These are phyloP conservation scores for Myxozyma lipomycoides DNA, from an alignment of 805 yeast species.

Conservation along the genomic window DNA sequence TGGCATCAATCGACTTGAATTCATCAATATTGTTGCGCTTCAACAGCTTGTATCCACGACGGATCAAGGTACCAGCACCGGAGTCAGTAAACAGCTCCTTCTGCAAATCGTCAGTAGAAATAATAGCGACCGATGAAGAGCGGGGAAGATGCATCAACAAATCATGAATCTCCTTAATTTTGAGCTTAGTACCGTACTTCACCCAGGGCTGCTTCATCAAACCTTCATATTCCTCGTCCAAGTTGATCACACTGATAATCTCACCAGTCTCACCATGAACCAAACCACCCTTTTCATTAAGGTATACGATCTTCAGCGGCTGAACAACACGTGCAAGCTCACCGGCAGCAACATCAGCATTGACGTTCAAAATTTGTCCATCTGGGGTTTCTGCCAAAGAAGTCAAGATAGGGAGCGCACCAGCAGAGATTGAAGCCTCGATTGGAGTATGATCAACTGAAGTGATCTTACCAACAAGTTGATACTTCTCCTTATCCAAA, in stretches of 20 bases:
- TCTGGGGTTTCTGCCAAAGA: conserved; percentile 95
- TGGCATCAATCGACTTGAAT: conserved; percentile 55
- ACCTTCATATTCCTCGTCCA: conserved; percentile 93
- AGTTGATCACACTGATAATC: conserved; percentile 80
- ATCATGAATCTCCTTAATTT: conserved; percentile 94
- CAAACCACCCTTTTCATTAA: conserved; percentile 97
- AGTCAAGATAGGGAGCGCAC: conserved; percentile 93
- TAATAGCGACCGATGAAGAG: conserved; percentile 96
- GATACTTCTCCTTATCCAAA: conserved; percentile 83
- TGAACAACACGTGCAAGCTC: conserved; percentile 95
- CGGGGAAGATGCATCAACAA: conserved; percentile 90
- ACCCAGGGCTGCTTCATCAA: conserved; percentile 95
- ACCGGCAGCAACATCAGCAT: conserved; percentile 99
- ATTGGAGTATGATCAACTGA: conserved; percentile 84
- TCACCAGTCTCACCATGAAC: conserved; percentile 89
- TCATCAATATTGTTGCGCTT: conserved; percentile 61
- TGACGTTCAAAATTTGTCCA: conserved; percentile 94
- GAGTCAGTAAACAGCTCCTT: conserved; percentile 97
- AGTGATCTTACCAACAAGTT: conserved; percentile 85
- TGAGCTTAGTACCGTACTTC: conserved; percentile 95
- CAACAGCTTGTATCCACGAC: conserved; percentile 90
- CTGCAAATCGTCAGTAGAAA: conserved; percentile 89
- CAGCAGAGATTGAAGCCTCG: conserved; percentile 92
- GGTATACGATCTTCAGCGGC: conserved; percentile 92
- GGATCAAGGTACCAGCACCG: conserved; percentile 97